These are phyloP conservation scores for Diplodia corticola DNA, from an alignment of 2,329 filamentous ascomycete genomes.

Conservation along the genomic window DNA sequence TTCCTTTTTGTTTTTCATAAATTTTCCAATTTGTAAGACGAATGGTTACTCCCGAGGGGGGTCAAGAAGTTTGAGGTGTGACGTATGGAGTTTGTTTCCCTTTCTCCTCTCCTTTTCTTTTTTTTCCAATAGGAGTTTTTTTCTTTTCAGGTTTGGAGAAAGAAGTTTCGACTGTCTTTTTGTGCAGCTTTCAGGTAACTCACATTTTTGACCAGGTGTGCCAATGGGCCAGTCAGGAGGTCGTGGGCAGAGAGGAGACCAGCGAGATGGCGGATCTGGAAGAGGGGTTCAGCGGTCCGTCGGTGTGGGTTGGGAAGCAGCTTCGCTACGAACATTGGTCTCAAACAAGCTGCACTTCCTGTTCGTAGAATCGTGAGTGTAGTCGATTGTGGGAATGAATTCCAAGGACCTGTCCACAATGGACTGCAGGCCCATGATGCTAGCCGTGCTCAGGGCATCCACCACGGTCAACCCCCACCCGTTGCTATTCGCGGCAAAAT, in stretches of 20 bases:
- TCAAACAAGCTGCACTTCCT: conserved; percentile 75
- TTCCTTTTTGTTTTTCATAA: conserved; percentile 48
- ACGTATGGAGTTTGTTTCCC: no score
- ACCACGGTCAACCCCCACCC: conserved; percentile 83
- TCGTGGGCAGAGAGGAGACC: conserved; percentile 77
- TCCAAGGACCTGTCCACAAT: conserved; percentile 71
- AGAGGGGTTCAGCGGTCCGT: neutral
- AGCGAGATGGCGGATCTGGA: conserved; percentile 75
- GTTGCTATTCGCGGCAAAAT: conserved; percentile 55
- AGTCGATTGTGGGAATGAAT: conserved; percentile 71
- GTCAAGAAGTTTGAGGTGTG: neutral
- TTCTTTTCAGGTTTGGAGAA: no score
- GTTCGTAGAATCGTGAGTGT: conserved; percentile 53
- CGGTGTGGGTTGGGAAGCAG: no score
- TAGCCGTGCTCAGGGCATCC: conserved; percentile 76
- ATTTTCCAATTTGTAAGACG: no score
- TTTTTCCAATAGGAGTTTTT: neutral
- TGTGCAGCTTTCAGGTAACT: neutral
- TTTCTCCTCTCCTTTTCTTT: no score
- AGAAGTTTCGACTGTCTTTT: neutral
- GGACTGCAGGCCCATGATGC: conserved; percentile 71
- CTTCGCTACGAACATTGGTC: conserved; percentile 53
- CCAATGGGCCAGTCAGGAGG: conserved; percentile 68
- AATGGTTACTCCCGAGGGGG: no score
- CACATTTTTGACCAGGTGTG: conserved; percentile 44